Conservation (phyloP, 163 green algal species). For the Smithsoniella earleae region DNA sequence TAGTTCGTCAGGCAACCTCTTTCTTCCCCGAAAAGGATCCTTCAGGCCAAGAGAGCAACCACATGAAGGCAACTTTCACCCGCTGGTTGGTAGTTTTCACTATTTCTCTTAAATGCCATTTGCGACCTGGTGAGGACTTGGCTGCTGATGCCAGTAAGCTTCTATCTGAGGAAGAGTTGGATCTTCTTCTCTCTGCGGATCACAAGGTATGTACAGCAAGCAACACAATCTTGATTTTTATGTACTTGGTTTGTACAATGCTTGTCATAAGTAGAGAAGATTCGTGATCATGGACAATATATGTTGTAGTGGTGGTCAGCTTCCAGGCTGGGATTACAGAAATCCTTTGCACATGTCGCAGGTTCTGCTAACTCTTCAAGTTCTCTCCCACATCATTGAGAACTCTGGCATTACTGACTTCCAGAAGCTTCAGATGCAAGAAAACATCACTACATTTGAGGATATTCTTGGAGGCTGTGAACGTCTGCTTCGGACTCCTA, state of each 20-base stretch:
- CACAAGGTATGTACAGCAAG: slow-evolving; percentile 29
- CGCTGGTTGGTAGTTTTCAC: slow-evolving; percentile 22
- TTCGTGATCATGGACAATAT: no score
- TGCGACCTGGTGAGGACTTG: slow-evolving; percentile 17
- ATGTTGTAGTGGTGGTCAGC: no score
- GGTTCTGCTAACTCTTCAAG: slow-evolving; percentile 22
- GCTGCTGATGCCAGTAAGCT: slow-evolving; percentile 16
- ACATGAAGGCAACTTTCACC: slow-evolving; percentile 23
- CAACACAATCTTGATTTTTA: no score
- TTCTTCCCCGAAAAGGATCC: slow-evolving; percentile 29
- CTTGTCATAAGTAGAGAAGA: no score
- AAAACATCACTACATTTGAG: slow-evolving; percentile 39
- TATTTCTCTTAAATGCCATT: slow-evolving; percentile 26
- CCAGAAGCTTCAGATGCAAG: slow-evolving; percentile 38
- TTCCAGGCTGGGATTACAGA: no score
- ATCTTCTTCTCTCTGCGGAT: slow-evolving; percentile 19
- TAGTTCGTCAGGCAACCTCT: slow-evolving; percentile 46
- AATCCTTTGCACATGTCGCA: no score
- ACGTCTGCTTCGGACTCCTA: slow-evolving; percentile 42
- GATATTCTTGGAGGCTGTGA: slow-evolving; percentile 34
- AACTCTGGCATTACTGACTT: slow-evolving; percentile 31
- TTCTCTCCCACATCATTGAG: slow-evolving; percentile 35
- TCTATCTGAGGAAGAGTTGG: slow-evolving; percentile 23
- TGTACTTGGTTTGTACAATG: no score
- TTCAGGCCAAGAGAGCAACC: slow-evolving; percentile 19